Evolutionary conservation across 192 early-diverging fungal genomes (phyloP).

Genomic region (Entomortierella beljakovae): DNA sequence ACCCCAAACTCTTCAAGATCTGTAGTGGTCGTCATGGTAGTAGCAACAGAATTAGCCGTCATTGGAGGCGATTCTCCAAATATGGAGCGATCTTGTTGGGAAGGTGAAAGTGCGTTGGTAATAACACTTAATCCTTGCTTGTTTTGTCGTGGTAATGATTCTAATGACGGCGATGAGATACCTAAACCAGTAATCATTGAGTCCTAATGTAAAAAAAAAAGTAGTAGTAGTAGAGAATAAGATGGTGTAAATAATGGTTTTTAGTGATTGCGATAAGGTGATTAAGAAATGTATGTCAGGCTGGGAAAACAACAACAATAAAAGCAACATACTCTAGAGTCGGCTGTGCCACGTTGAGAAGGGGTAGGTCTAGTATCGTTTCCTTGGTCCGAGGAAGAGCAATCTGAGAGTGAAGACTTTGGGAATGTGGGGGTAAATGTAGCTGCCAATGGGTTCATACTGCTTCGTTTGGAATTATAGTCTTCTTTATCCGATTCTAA

Average conservation of each 20-base stretch:
- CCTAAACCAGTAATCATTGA: slow-evolving; percentile 30
- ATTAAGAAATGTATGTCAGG: too few relatives aligned
- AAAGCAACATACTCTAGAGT: slow-evolving; percentile 32
- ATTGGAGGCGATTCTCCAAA: slow-evolving; percentile 21
- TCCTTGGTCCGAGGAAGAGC: slow-evolving; percentile 25
- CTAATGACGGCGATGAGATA: slow-evolving; percentile 33
- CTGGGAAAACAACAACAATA: neutral
- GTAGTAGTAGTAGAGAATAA: neutral
- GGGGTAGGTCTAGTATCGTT: slow-evolving; percentile 10
- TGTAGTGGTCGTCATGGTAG: neutral
- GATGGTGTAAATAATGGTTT: neutral
- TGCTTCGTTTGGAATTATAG: slow-evolving; percentile 28
- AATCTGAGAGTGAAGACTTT: slow-evolving; percentile 19
- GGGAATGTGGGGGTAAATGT: slow-evolving; percentile 46
- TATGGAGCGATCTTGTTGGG: slow-evolving; percentile 28
- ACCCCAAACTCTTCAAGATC: slow-evolving; percentile 51
- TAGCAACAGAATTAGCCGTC: slow-evolving; percentile 7
- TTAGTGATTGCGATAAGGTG: too few relatives aligned
- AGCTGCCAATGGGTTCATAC: slow-evolving; percentile 48
- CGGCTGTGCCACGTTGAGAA: slow-evolving; percentile 28
- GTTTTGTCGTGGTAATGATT: neutral
- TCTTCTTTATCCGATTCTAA: slow-evolving; percentile 26
- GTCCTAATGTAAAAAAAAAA: slow-evolving; percentile 21
- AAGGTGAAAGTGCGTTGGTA: slow-evolving; percentile 30
- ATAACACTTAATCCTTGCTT: slow-evolving; percentile 27